A percentile compares a stretch with the other conserved stretches of the same genome.
Evolutionary conservation across 2,329 filamentous ascomycete genomes (phyloP).

Genomic region (Stagonosporopsis rhizophila): DNA sequence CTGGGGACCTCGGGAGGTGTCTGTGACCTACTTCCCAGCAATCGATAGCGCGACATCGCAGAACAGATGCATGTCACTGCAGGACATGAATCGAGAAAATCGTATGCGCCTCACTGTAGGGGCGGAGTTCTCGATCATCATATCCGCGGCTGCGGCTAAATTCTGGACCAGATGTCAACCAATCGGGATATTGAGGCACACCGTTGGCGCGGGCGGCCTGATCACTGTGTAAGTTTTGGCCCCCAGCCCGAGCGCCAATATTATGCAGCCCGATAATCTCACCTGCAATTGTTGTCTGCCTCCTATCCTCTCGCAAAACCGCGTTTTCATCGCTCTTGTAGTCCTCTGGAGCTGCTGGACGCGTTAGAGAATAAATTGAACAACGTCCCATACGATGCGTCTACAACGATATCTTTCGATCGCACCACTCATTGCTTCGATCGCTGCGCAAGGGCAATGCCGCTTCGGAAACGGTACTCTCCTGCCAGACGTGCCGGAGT

Average conservation of each 20-base stretch:
- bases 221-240: neutral
- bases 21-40: no score
- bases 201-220: neutral
- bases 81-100: no score
- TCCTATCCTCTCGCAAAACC: neutral
- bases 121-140: no score
- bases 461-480: constrained; percentile 12
- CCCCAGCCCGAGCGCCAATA: neutral
- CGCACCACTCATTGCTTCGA: neutral
- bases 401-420: neutral
- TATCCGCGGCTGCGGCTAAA: no score
- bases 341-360: neutral
- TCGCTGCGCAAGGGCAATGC: constrained; percentile 4
- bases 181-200: neutral
- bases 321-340: neutral
- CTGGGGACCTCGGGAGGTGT: no score
- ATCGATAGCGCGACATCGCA: no score
- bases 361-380: neutral
- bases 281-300: neutral
- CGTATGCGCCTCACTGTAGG: no score
- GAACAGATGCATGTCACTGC: no score
- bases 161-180: neutral
- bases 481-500: neutral
- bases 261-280: constrained; percentile 1
- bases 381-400: neutral